phyloP scores from a whole-genome alignment of 2,329 filamentous ascomycete genomes.

The Exophiala oligosperma region DNA sequence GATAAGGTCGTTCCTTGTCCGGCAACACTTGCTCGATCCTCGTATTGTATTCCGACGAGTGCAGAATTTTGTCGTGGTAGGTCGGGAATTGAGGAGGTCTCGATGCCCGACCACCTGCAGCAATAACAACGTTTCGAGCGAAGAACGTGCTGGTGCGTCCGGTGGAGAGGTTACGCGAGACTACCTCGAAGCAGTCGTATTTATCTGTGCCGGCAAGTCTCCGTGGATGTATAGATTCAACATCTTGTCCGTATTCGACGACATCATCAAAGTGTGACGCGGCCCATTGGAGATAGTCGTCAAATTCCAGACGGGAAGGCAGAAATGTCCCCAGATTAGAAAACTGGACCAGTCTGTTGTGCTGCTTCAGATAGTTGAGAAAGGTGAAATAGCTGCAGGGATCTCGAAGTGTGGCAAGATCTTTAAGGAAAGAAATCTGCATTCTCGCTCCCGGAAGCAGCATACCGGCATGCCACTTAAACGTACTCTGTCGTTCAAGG shows the following conservation, averaged over 20 bases:
- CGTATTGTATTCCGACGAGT: conserved; percentile 76
- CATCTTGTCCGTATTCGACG: conserved; percentile 77
- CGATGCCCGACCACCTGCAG: conserved; percentile 66
- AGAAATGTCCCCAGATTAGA: conserved; percentile 88
- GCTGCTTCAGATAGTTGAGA: conserved; percentile 85
- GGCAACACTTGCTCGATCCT: conserved; percentile 25
- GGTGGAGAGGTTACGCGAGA: conserved; percentile 59
- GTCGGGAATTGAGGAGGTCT: conserved; percentile 70
- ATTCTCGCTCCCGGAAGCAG: conserved; percentile 88
- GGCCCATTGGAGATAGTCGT: conserved; percentile 95
- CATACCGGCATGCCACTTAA: conserved; percentile 96
- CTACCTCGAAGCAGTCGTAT: conserved; percentile 67
- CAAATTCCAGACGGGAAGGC: conserved; percentile 83
- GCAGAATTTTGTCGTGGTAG: conserved; percentile 72
- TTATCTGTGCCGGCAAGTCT: conserved; percentile 11
- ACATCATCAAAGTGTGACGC: conserved; percentile 72
- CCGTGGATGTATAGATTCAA: conserved; percentile 67
- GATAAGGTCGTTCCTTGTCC: conserved; percentile 53
- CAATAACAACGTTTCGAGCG: conserved; percentile 60
- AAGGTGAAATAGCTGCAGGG: conserved; percentile 92
- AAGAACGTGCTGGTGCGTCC: conserved; percentile 41
- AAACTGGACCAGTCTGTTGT: conserved; percentile 82
- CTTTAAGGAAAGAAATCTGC: conserved; percentile 98
- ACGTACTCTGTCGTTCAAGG: conserved; percentile 78
- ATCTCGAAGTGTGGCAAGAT: conserved; percentile 84